phyloP scores from a whole-genome alignment of 2,329 filamentous ascomycete genomes.

The Xylariaceae sp. region DNA sequence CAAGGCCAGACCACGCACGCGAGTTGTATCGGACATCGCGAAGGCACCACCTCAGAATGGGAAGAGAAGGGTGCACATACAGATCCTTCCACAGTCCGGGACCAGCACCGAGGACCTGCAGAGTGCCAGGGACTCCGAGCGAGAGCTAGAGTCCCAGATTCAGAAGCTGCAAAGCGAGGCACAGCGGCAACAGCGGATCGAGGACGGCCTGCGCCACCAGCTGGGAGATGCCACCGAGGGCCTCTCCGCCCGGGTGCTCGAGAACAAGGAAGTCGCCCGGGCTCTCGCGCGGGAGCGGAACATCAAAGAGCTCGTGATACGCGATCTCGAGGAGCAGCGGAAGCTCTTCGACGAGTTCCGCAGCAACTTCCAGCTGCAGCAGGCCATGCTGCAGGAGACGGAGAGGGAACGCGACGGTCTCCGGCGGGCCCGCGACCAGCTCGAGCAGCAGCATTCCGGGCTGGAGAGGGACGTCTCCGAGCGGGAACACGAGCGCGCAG shows the following conservation, averaged over 20 bases:
- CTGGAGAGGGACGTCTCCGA: conserved; percentile 18
- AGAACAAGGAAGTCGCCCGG: conserved; percentile 24
- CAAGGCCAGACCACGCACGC: conserved; percentile 17
- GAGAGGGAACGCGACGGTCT: conserved; percentile 29
- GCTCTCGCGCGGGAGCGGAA: conserved; percentile 22
- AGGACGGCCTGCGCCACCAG: conserved; percentile 23
- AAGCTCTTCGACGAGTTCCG: conserved; percentile 28
- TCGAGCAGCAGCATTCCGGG: conserved; percentile 16
- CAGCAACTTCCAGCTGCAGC: conserved; percentile 26
- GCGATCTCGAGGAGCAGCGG: conserved; percentile 28
- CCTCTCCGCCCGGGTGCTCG: conserved; percentile 18
- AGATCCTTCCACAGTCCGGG: conserved; percentile 17
- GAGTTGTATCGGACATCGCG: conserved; percentile 16
- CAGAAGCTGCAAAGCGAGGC: conserved; percentile 29
- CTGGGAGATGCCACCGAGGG: conserved; percentile 23
- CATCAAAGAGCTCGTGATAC: conserved; percentile 25
- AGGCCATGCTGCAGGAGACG: conserved; percentile 18
- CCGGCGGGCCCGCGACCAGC: conserved; percentile 18
- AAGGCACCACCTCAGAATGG: conserved; percentile 17
- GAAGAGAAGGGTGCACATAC: conserved; percentile 24
- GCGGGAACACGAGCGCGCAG: conserved; percentile 15
- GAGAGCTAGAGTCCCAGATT: conserved; percentile 26
- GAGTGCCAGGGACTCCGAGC: conserved; percentile 18
- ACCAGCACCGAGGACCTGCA: conserved; percentile 19
- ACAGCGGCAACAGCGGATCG: conserved; percentile 22